Base-by-base conservation (phyloP, 2,329 filamentous ascomycete genomes). In the Trichoderma citrinoviride region DNA sequence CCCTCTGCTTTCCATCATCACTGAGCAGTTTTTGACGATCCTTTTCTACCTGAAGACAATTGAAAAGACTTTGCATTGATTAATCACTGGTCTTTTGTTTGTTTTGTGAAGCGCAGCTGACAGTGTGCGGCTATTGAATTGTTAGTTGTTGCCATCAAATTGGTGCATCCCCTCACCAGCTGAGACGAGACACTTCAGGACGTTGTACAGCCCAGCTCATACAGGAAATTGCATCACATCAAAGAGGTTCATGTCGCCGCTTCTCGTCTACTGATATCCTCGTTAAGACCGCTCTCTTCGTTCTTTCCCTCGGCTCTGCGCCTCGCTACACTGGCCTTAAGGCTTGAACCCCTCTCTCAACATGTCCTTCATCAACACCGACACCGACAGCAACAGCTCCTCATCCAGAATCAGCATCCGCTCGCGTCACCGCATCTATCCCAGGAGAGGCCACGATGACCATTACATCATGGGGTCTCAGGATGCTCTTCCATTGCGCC, bases 361-460 rank as follows among this genome's bases (percentile, higher is more conserved):
- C 23, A 61, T 61, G 58, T 61, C 58, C 4, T 61, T 61, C 12
- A 7, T 61, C 58, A 53, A 61, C 49, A 61, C 17, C n/a, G 58
- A 53, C 40, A 61, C 50, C 43, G 61, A 63, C 43, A 63, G 40
- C 29, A 49, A 47, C 61, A 63, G 50, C 61, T 46, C 33, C 19
- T 19, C 15, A 55, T 63, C 61, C 12, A 17, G 27, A 7, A 56
- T 23, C 61, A 63, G 50, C 43, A 49, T 47, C 33, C 61, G 37
- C 17, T 50, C 61, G 2, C 33, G 50, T 23, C 53, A 46, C 14
- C 53, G 61, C 53, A 44, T 55, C 37, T 64, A 50, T 25, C 44
- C 44, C 33, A 37, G 33, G 21, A 52, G 52, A 21, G 37, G 61
- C 6, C 12, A 55, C 17, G 43, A 50, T 25, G 33, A 52, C 33